A percentile compares a stretch with the other conserved stretches of the same genome.
phyloP scores from a whole-genome alignment of 176 grass and related monocot species.

The Aegilops umbellulata region DNA sequence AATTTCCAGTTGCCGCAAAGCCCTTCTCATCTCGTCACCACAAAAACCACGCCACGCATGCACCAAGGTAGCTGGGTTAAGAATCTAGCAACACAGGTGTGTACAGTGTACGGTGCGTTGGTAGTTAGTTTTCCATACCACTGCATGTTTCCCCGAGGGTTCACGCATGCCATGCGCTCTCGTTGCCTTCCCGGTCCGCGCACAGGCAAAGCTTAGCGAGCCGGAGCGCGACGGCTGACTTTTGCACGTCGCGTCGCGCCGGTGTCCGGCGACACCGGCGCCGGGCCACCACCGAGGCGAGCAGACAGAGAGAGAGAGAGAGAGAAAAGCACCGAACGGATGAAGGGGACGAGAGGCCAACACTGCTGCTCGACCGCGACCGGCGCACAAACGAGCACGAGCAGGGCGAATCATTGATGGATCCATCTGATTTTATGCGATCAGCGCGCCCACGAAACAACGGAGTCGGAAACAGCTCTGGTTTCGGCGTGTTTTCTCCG shows the following conservation, averaged over 20 bases:
- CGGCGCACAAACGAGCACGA: not conserved
- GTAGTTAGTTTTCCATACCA: too few species aligned
- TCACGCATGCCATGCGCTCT: not conserved
- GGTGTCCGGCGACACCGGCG: not conserved
- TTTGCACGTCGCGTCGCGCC: constrained; percentile 1
- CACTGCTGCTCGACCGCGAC: not conserved
- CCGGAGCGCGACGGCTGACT: constrained; percentile 24
- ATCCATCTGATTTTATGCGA: too few species aligned
- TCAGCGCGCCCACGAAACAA: too few species aligned
- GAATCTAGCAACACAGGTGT: not conserved
- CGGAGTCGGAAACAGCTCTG: not conserved
- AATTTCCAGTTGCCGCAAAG: constrained; percentile 2
- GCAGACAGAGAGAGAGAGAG: not conserved
- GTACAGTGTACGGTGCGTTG: not conserved
- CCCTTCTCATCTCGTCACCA: not conserved
- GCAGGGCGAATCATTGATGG: not conserved
- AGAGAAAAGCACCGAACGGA: not conserved
- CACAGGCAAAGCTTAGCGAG: not conserved
- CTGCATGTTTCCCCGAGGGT: too few species aligned
- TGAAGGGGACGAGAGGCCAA: not conserved
- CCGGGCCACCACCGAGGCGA: not conserved
- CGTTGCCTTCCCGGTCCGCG: not conserved
- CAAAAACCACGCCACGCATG: constrained; percentile 15
- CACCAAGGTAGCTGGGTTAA: not conserved
- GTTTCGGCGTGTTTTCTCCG: not conserved